A percentile compares a stretch with the other conserved stretches of the same genome.
phyloP scores from a whole-genome alignment of 495 filamentous ascomycete genomes.

The Aspergillus asperescens region DNA sequence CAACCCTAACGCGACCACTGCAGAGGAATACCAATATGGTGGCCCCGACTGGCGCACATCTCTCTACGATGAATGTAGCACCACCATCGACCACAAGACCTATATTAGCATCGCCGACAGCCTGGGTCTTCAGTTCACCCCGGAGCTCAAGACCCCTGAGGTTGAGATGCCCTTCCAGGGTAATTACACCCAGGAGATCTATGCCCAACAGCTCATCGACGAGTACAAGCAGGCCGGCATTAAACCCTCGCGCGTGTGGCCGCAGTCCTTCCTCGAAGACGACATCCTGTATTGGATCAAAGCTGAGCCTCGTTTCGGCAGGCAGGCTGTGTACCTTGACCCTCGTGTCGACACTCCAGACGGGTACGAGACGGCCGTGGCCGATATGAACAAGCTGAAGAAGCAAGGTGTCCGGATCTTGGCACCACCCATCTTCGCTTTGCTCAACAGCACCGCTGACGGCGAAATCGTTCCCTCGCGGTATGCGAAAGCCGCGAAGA shows the following conservation, averaged over 20 bases:
- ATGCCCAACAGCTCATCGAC: conserved; percentile 55
- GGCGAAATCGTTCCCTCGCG: conserved; percentile 17
- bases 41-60: conserved; percentile 54
- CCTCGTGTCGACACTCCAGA: conserved; percentile 44
- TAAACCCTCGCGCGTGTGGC: conserved; percentile 50
- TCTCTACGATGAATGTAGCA: conserved; percentile 53
- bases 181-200: conserved; percentile 51
- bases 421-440: conserved; percentile 18
- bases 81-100: conserved; percentile 47
- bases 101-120: conserved; percentile 49
- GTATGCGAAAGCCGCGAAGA: conserved; percentile 43
- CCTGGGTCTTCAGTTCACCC: conserved; percentile 52
- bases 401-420: conserved; percentile 17
- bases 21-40: conserved; percentile 46
- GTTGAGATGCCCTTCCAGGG: conserved; percentile 58
- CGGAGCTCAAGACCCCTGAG: conserved; percentile 55
- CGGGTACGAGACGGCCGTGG: conserved; percentile 40
- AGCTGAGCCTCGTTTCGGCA: conserved; percentile 49
- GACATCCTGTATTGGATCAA: conserved; percentile 59
- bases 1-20: conserved; percentile 48
- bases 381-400: conserved; percentile 7
- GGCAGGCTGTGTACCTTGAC: conserved; percentile 56
- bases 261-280: conserved; percentile 54
- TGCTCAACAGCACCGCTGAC: conserved; percentile 15
- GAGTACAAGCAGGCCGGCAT: conserved; percentile 50